Base-by-base conservation (phyloP, 495 filamentous ascomycete genomes). In the Neurospora sp. region DNA sequence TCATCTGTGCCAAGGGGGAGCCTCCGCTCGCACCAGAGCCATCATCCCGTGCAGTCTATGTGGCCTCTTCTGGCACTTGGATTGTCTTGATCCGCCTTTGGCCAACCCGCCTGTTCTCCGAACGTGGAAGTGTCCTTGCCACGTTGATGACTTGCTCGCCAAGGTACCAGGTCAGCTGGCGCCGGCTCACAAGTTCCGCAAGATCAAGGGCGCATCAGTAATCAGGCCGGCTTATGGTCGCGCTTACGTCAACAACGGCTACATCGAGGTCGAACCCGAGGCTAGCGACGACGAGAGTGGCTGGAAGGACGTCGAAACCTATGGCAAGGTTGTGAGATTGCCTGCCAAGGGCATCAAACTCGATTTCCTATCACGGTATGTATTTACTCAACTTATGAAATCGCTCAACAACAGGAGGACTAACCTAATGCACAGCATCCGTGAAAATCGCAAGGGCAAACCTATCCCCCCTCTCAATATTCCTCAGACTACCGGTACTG, bases 121-220 rank as follows among this genome's bases (percentile, higher is more conserved):
- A 70, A 91, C 88, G 38, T 99, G 94, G 94, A 91, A 89, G 84
- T 99, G 96, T 76, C 95, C 96, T 73, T 90, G 89, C 77, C 96
- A 99, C 80, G 85, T 91, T 41, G 91, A 93, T 65, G 84, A 87
- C 38, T 77, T 88, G 18, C 80, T 89, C 4, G 72, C 71, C 8
- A 77, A 80, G 39, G 68, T 86, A 1, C 82, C 85, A 3, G 80
- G 71, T 7, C 41, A 74, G 39, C 79, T 88, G 37, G 85, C 77
- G 2, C 86, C 88, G 22, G 83, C 83, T 12, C 84, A 89, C 72
- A 79, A 80, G 68, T 82, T 79, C 74, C 86, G 86, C 76, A 88
- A 79, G 81, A 86, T 83, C 81, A 90, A 83, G 83, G 83, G 75
- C 71, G 81, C 75, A 41, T 81, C 77, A 59, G 79, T 76, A 69